phyloP scores from a whole-genome alignment of 2,329 filamentous ascomycete species.

The Paraphaeosphaeria sporulosa region DNA sequence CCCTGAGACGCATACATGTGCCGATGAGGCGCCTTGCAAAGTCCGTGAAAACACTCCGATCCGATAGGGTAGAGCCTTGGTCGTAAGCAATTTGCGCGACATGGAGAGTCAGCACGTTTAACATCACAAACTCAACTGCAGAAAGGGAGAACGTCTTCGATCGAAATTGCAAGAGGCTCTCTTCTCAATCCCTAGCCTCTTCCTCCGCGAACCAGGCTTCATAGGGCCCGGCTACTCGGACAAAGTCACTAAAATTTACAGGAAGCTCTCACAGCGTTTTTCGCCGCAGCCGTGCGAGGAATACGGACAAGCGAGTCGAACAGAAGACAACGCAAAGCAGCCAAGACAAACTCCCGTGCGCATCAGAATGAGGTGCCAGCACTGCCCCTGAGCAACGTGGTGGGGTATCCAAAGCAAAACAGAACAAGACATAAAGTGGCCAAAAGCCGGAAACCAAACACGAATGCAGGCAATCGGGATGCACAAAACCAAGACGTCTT shows the following conservation, averaged over 20 bases:
- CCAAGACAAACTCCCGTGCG: constrained; percentile 5
- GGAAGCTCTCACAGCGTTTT: neutral
- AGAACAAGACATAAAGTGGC: neutral
- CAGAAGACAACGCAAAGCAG: neutral
- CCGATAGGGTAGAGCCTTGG: neutral
- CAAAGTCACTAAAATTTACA: constrained; percentile 1
- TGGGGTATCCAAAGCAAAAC: constrained; percentile 15
- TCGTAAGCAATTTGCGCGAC: neutral
- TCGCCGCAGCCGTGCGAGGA: neutral
- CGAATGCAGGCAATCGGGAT: neutral
- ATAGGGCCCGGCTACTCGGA: neutral
- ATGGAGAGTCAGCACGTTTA: neutral
- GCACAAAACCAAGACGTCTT: neutral
- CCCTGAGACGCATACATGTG: neutral
- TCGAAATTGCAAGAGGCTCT: neutral
- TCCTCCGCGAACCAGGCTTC: neutral
- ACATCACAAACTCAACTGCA: neutral
- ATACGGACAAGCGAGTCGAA: neutral
- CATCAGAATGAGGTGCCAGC: constrained; percentile 11
- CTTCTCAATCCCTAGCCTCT: neutral
- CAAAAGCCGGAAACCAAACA: constrained; percentile 5
- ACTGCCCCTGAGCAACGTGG: constrained; percentile 7
- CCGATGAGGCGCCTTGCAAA: neutral
- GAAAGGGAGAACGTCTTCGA: neutral
- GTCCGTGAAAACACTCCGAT: constrained; percentile 11